These are phyloP conservation scores for Fraxinus latifolia DNA, from an alignment of 305 asterid species.

Conservation along the genomic window DNA sequence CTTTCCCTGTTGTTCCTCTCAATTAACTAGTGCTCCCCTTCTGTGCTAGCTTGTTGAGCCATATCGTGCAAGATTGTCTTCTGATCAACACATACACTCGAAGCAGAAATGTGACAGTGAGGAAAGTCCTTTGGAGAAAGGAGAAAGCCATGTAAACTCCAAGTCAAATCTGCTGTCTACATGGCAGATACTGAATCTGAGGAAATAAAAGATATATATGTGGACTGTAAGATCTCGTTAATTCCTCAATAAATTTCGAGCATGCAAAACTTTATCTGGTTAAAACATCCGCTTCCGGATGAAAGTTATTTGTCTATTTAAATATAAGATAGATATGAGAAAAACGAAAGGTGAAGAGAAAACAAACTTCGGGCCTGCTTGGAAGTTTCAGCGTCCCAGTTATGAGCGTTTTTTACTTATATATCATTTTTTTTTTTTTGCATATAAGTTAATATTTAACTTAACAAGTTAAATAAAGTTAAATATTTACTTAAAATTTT, in stretches of 20 bases:
- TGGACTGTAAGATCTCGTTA: constrained; percentile 67
- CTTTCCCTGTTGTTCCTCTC: constrained; percentile 10
- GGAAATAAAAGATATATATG: constrained; percentile 85
- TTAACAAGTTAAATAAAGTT: no score
- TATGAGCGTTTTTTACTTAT: no score
- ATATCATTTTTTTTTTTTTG: no score
- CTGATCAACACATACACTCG: constrained; percentile 37
- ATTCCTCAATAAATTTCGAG: background rate
- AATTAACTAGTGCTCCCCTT: constrained; percentile 19
- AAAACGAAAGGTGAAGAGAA: background rate
- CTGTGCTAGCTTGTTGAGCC: constrained; percentile 66
- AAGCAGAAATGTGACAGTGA: constrained; percentile 42
- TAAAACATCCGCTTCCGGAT: background rate
- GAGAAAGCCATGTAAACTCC: constrained; percentile 55
- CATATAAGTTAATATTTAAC: no score
- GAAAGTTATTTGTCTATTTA: background rate
- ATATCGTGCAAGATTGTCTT: constrained; percentile 44
- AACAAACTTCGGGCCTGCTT: background rate
- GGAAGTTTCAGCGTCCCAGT: no score
- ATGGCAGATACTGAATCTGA: constrained; percentile 62
- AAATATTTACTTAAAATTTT: no score
- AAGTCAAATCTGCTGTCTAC: constrained; percentile 51
- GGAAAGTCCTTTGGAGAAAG: constrained; percentile 47
- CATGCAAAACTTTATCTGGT: background rate
- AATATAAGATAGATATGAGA: background rate